Percentiles rank a stretch among this genome's conserved stretches.
phyloP scores from a whole-genome alignment of 2,329 filamentous ascomycete species.

The Colletotrichum sp. region DNA sequence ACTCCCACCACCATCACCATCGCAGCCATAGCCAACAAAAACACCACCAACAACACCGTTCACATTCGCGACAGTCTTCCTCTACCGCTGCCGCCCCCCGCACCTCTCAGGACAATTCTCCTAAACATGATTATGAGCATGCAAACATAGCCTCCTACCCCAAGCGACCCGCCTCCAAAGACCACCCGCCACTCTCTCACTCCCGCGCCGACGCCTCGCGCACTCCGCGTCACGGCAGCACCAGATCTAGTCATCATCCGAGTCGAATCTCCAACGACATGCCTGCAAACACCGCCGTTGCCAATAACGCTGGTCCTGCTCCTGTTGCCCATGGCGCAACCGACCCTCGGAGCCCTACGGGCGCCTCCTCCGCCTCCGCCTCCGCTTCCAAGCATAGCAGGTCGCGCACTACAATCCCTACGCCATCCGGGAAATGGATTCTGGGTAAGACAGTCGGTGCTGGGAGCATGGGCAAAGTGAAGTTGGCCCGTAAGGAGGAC shows the following conservation, averaged over 20 bases:
- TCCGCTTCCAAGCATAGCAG: slow-evolving; percentile 56
- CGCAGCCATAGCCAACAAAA: not conserved
- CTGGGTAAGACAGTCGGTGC: slow-evolving; percentile 96
- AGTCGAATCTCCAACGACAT: slow-evolving; percentile 47
- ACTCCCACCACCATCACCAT: slow-evolving; percentile 28
- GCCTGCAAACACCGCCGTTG: slow-evolving; percentile 53
- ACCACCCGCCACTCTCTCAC: slow-evolving; percentile 54
- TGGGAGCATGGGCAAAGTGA: slow-evolving; percentile 99
- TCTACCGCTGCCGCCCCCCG: slow-evolving; percentile 24
- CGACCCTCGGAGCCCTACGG: slow-evolving; percentile 44
- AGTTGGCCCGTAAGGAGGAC: slow-evolving; percentile 89
- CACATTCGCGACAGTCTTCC: slow-evolving; percentile 34
- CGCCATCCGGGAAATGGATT: slow-evolving; percentile 90
- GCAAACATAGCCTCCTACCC: slow-evolving; percentile 67
- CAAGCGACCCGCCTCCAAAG: slow-evolving; percentile 70
- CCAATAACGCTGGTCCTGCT: slow-evolving; percentile 59
- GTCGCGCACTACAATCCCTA: slow-evolving; percentile 83
- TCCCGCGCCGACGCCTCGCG: slow-evolving; percentile 59
- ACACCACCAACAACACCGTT: slow-evolving; percentile 25
- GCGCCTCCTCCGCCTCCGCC: slow-evolving; percentile 32
- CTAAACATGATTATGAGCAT: slow-evolving; percentile 76
- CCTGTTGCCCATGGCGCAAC: slow-evolving; percentile 52
- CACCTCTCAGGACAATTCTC: slow-evolving; percentile 47
- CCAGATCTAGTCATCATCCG: slow-evolving; percentile 46
- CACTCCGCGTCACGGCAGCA: slow-evolving; percentile 55